Evolutionary conservation across 2,329 filamentous ascomycete species (phyloP), one percentile per base, ranked within the genome.

Genomic region (Beauveria sp.): DNA sequence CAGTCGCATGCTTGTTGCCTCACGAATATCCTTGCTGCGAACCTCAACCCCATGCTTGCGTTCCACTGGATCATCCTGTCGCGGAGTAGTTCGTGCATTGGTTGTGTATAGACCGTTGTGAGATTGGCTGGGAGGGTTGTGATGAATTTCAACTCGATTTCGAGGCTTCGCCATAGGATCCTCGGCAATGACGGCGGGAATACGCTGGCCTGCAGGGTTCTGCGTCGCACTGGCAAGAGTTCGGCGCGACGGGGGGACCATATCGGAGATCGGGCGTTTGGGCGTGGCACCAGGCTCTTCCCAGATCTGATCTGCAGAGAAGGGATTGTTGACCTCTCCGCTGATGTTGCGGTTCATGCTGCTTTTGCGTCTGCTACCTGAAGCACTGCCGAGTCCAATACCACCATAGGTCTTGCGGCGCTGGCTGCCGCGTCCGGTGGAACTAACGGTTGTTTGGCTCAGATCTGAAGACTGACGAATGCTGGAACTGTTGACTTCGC

Each of bases 1-100:
- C 65, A 94, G 79, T 71, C 81, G 88, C 84, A 96, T 96, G 75
- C 90, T 94, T 8, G 93, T 97, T 59, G 93, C 93, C 66, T 90
- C 85, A 63, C 91, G 86, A 66, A 97, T 94, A 63, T 97, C 93
- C 55, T 96, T 88, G 68, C 89, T 79, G 66, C 92, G 85, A 64
- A 96, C 85, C 73, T 97, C 92, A 65, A 91, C 81, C 22, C 89
- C 91, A 69, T 94, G 86, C 74, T 89, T 92, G 65, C 80, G 87
- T 50, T 82, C 83, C 44, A 80, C 76, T 7, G 78, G 74, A 22
- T 80, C 77, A 53, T 72, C 65, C 63, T 68, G 59, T 10, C 71
- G 66, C 28, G 72, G 66, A 58, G 72, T 66, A 62, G 59, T 70
- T 3, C 67, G 62, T 12, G 76, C 72, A 67, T 94, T 96, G 59